Conservation (phyloP, 768 basidiomycete genomes). For the Pisolithus albus region DNA sequence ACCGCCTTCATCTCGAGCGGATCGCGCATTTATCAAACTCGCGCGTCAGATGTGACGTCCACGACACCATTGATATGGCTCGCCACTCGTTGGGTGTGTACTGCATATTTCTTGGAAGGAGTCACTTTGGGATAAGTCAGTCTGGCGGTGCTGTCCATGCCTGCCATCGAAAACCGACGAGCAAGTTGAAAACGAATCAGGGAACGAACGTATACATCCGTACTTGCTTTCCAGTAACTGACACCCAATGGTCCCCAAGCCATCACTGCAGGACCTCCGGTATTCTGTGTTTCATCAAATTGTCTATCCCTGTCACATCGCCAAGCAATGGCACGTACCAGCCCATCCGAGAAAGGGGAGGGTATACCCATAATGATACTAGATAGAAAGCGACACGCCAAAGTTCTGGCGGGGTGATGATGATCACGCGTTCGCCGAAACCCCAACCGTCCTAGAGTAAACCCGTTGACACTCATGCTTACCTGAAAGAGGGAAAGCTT, state of each 20-base stretch:
- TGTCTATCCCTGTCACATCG: neutral
- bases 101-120: conserved; percentile 36
- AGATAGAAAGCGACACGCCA: conserved; percentile 65
- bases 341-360: conserved; percentile 60
- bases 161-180: conserved; percentile 74
- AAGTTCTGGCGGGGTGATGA: conserved; percentile 41
- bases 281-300: conserved; percentile 40
- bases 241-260: conserved; percentile 66
- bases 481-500: conserved; percentile 60
- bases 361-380: conserved; percentile 68
- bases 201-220: neutral
- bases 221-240: conserved; percentile 14
- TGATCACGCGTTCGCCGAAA: no score
- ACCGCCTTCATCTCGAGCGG: no score
- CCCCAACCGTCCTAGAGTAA: conserved; percentile 13
- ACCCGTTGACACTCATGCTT: conserved; percentile 9
- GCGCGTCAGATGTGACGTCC: no score
- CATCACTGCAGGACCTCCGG: conserved; percentile 73
- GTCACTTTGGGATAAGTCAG: neutral
- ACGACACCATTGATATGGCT: conserved; percentile 48
- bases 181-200: conserved; percentile 33
- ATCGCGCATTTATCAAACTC: no score
- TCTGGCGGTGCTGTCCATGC: conserved; percentile 25
- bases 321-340: conserved; percentile 37
- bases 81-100: conserved; percentile 65